These are phyloP conservation scores for Penicillium atrosanguineum DNA, from an alignment of 495 filamentous ascomycete genomes.

Conservation along the genomic window DNA sequence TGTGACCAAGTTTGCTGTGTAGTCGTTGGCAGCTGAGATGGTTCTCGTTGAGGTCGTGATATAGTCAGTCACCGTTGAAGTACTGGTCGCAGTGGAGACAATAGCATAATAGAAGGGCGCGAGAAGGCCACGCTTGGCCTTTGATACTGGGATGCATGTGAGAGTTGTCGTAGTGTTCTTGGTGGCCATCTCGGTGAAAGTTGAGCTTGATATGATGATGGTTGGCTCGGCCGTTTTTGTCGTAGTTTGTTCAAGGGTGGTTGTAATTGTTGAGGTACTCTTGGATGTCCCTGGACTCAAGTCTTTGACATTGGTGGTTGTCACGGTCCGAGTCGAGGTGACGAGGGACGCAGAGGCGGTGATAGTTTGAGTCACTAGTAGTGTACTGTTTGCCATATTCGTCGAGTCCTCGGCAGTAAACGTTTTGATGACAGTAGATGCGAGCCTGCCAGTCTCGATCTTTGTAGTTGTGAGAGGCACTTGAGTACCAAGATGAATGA, in stretches of 20 bases:
- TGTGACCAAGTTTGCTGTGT: background rate
- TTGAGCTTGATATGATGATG: background rate
- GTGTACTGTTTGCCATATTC: background rate
- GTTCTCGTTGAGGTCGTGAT: slow-evolving; percentile 1
- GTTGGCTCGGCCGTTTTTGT: background rate
- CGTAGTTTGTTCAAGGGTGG: background rate
- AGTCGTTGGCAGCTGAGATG: background rate
- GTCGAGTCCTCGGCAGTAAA: background rate
- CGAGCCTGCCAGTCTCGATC: background rate
- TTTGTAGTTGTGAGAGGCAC: background rate
- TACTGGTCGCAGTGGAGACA: background rate
- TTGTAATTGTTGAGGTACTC: background rate
- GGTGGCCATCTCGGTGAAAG: background rate
- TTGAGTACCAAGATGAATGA: background rate
- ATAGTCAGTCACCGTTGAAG: background rate
- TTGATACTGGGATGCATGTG: background rate
- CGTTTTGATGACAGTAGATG: background rate
- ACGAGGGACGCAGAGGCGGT: background rate
- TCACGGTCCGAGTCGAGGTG: background rate
- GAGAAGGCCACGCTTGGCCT: slow-evolving; percentile 1
- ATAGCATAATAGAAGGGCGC: background rate
- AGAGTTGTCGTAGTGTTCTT: slow-evolving; percentile 3
- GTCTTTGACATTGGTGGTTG: background rate
- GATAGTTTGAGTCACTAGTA: background rate
- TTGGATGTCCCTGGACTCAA: background rate